phyloP scores from a whole-genome alignment of 2,329 filamentous ascomycete genomes.

The Orbilia brochopaga region DNA sequence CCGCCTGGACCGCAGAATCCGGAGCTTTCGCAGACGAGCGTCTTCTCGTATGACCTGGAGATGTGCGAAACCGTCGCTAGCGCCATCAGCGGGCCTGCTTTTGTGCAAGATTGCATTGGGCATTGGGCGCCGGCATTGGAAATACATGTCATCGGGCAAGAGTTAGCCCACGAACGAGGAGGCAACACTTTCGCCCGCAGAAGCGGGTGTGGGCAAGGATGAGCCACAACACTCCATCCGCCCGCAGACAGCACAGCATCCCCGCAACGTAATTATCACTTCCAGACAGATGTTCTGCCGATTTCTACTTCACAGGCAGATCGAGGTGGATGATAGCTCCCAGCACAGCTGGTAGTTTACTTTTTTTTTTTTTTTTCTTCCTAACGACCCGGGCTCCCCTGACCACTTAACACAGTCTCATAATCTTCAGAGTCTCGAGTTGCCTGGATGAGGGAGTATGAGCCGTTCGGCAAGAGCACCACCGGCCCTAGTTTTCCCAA shows the following conservation, averaged over 20 bases:
- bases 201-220: slow-evolving; percentile 26
- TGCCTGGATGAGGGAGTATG: slow-evolving; percentile 42
- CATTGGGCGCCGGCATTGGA: too few relatives aligned
- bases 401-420: slow-evolving; percentile 48
- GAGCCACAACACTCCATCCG: slow-evolving; percentile 39
- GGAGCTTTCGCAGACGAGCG: slow-evolving; percentile 36
- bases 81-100: slow-evolving; percentile 46
- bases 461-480: slow-evolving; percentile 47
- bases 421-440: slow-evolving; percentile 49
- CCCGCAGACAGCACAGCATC: slow-evolving; percentile 27
- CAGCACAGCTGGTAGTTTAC: too few relatives aligned
- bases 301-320: too few relatives aligned
- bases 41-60: slow-evolving; percentile 27
- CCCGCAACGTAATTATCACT: slow-evolving; percentile 44
- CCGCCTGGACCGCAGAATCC: slow-evolving; percentile 29
- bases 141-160: neutral
- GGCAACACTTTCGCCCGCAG: slow-evolving; percentile 40
- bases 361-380: slow-evolving; percentile 33
- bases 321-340: too few relatives aligned
- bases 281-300: slow-evolving; percentile 13
- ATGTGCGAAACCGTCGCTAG: slow-evolving; percentile 44
- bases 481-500: slow-evolving; percentile 23
- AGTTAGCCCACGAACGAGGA: slow-evolving; percentile 9
- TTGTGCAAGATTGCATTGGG: slow-evolving; percentile 35
- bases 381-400: slow-evolving; percentile 43